phyloP scores from a whole-genome alignment of 805 yeast species.

The Candida morakotiae region DNA sequence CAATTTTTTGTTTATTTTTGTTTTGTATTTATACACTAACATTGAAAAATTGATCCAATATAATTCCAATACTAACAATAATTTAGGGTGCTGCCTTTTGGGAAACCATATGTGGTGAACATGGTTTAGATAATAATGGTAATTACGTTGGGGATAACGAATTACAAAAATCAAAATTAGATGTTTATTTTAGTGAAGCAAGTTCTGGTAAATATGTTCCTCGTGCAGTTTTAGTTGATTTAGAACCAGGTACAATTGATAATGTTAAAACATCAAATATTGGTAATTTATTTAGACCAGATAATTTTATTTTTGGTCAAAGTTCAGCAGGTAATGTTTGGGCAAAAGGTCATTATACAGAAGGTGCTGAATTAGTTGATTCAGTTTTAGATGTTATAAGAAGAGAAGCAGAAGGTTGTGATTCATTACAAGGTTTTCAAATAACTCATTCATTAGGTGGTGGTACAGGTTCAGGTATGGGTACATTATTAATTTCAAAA shows the following conservation, averaged over 20 bases:
- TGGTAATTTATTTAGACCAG: constrained; percentile 89
- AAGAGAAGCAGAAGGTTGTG: constrained; percentile 92
- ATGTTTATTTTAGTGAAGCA: constrained; percentile 87
- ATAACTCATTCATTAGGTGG: constrained; percentile 58
- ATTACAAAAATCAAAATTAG: constrained; percentile 51
- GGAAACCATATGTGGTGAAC: constrained; percentile 90
- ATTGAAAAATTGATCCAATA: too few relatives aligned
- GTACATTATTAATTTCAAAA: constrained; percentile 79
- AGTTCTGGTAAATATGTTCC: constrained; percentile 87
- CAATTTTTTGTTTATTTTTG: neutral
- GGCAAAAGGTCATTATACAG: constrained; percentile 97
- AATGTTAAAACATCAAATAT: constrained; percentile 74
- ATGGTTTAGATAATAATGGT: constrained; percentile 74
- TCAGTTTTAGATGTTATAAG: constrained; percentile 85
- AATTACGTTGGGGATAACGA: constrained; percentile 54
- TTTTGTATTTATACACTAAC: constrained; percentile 1
- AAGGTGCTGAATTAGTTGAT: constrained; percentile 92
- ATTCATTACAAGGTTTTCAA: constrained; percentile 92
- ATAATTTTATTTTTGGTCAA: constrained; percentile 84
- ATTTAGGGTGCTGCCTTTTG: constrained; percentile 83
- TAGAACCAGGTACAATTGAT: constrained; percentile 93
- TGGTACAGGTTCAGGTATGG: constrained; percentile 98
- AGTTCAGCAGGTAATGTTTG: constrained; percentile 94
- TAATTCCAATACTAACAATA: neutral
- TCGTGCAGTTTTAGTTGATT: constrained; percentile 86